Evolutionary conservation across 2,329 filamentous ascomycete species (phyloP), one percentile per base, ranked within the genome.

Genomic region (Aspergillus fijiensis): DNA sequence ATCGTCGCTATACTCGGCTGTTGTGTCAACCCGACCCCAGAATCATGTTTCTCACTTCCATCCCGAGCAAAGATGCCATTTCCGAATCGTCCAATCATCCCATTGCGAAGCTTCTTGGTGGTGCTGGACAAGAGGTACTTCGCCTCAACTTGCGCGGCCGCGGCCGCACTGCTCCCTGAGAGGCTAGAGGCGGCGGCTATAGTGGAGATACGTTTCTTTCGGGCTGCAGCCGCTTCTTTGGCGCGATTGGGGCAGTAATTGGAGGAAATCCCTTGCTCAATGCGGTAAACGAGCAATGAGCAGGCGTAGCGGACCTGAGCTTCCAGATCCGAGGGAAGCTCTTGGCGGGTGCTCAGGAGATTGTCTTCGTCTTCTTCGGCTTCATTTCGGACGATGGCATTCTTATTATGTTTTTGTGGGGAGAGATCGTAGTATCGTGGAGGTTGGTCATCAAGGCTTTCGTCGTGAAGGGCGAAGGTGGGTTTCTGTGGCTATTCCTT

Each of bases 281-380:
- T 72, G 51, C 71, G 70, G 54, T 67, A 69, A 16, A 63, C 58
- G 25, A 71, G 73, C 54, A 72, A 66, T 23, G 67, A 68, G 58
- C 77, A 79, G 16, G 75, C 65, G 51, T 73, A 66, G 60, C 72
- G 70, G 35, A 79, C 59, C 49, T 77, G 68, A 2, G 63, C 68
- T 56, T 77, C 75, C 4, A 77, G 52, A 23, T 73, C 68, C 6
- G 69, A 67, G 2, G 69, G 63, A 14, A 79, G 67, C 2, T 68
- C 56, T 60, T 72, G 76, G 25, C 76, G 72, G 39, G n/a, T 19
- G 39, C 39, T 45, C 14, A 7, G 1, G 16, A 16, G 39, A 5
- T 3, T 19, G 5, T 45, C 39, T 19, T 45, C 39, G 19, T 45
- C 39, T 7, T 45, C 39, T 19, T 45, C n/a, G 3, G 39, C 6